Conservation (phyloP, 1,284 basidiomycete species). For the Papiliotrema terrestris region DNA sequence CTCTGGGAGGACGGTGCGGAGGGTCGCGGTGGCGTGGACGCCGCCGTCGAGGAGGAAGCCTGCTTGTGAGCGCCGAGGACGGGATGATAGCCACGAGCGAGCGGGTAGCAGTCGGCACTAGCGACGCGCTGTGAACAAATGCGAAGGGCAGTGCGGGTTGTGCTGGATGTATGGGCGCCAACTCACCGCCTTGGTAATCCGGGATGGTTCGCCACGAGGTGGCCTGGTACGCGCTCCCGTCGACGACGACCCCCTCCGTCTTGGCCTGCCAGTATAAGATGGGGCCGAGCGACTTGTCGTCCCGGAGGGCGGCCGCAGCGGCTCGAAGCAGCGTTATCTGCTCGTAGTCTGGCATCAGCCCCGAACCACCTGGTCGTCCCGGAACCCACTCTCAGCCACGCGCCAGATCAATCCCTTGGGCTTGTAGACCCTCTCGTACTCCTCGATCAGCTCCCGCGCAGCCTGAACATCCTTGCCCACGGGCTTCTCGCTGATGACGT, state of each 20-base stretch:
- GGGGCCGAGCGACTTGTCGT: slow-evolving; percentile 59
- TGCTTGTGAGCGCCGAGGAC: neutral
- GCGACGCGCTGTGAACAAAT: no score
- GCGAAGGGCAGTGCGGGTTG: neutral
- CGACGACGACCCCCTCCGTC: slow-evolving; percentile 58
- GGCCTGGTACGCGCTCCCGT: slow-evolving; percentile 68
- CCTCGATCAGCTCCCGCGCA: slow-evolving; percentile 62
- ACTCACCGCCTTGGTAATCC: slow-evolving; percentile 72
- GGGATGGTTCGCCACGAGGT: slow-evolving; percentile 77
- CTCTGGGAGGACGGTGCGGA: slow-evolving; percentile 35
- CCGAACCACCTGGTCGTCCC: neutral
- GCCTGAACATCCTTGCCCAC: slow-evolving; percentile 66
- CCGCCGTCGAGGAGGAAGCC: slow-evolving; percentile 49
- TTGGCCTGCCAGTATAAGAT: slow-evolving; percentile 49
- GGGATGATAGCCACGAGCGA: no score
- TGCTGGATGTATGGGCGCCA: neutral
- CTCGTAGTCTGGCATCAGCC: slow-evolving; percentile 56
- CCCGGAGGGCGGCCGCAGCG: slow-evolving; percentile 58
- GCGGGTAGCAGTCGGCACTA: no score
- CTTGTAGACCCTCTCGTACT: slow-evolving; percentile 63
- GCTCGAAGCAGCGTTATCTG: slow-evolving; percentile 60
- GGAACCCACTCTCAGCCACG: slow-evolving; percentile 64
- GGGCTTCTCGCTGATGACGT: slow-evolving; percentile 76
- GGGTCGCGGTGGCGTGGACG: slow-evolving; percentile 41
- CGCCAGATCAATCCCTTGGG: slow-evolving; percentile 72